phyloP scores from a whole-genome alignment of 1,284 basidiomycete genomes.

The Cryptococcus sp. region DNA sequence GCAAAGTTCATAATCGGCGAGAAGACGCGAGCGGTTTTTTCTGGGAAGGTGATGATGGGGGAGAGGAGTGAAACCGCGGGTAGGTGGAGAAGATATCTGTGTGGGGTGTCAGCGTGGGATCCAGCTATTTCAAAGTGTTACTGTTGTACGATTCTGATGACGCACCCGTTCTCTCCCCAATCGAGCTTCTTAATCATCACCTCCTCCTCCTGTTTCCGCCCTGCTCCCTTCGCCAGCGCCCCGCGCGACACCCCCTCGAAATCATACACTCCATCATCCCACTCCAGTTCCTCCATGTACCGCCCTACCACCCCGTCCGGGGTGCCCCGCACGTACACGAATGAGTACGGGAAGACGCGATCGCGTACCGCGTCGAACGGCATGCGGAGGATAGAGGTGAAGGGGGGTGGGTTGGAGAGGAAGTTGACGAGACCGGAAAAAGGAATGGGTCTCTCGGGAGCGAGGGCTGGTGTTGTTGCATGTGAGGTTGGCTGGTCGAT shows the following conservation, averaged over 20 bases:
- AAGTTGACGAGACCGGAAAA: not conserved
- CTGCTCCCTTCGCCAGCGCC: constrained; percentile 5
- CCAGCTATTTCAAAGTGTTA: no score
- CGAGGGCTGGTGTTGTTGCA: not conserved
- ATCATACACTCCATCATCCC: constrained; percentile 41
- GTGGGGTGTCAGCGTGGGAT: not conserved
- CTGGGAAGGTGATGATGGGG: constrained; percentile 29
- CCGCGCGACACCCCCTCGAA: constrained; percentile 35
- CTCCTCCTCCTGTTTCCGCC: constrained; percentile 13
- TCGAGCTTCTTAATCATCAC: constrained; percentile 27
- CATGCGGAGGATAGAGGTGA: not conserved
- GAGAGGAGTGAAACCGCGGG: constrained; percentile 35
- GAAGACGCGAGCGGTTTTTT: constrained; percentile 19
- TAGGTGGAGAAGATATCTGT: constrained; percentile 36
- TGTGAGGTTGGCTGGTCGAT: not conserved
- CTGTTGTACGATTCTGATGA: no score
- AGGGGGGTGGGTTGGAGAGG: not conserved
- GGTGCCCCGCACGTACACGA: constrained; percentile 41
- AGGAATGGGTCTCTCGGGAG: not conserved
- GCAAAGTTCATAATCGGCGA: constrained; percentile 31
- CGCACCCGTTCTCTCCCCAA: constrained; percentile 46
- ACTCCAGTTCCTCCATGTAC: constrained; percentile 47
- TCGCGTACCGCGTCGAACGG: constrained; percentile 30
- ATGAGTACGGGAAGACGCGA: constrained; percentile 32
- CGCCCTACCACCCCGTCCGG: constrained; percentile 43